Evolutionary conservation across 805 yeast genomes (phyloP).

Genomic region (Candida silvicultrix): DNA sequence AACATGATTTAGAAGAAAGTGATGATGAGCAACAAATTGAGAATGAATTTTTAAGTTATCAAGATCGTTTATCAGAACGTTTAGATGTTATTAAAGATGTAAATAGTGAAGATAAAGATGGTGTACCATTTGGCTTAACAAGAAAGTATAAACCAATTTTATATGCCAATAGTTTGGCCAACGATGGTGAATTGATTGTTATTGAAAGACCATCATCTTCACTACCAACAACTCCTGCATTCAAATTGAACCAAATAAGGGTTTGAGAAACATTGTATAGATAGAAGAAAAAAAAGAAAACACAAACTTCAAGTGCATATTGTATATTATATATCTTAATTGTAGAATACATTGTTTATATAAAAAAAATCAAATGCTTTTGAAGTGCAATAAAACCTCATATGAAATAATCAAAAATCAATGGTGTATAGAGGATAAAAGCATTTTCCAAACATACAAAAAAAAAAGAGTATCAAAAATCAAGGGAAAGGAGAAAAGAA

Average conservation of each 20-base stretch:
- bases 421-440: no score
- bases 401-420: background rate
- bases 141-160: slow-evolving; percentile 70
- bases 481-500: background rate
- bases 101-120: slow-evolving; percentile 20
- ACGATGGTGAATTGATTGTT: slow-evolving; percentile 52
- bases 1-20: slow-evolving; percentile 22
- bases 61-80: slow-evolving; percentile 5
- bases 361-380: background rate
- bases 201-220: slow-evolving; percentile 70
- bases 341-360: background rate
- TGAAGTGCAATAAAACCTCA: no score
- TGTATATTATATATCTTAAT: background rate
- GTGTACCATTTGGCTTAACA: slow-evolving; percentile 64
- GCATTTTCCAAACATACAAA: background rate
- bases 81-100: slow-evolving; percentile 7
- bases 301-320: background rate
- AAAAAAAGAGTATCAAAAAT: background rate
- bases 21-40: slow-evolving; percentile 13
- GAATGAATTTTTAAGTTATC: slow-evolving; percentile 3
- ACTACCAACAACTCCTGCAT: slow-evolving; percentile 55
- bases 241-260: slow-evolving; percentile 50
- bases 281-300: no score
- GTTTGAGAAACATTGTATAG: slow-evolving; percentile 22
- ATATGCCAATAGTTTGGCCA: slow-evolving; percentile 48